Evolutionary conservation across 2,329 filamentous ascomycete species (phyloP).

Genomic region (Diaporthe australafricana): DNA sequence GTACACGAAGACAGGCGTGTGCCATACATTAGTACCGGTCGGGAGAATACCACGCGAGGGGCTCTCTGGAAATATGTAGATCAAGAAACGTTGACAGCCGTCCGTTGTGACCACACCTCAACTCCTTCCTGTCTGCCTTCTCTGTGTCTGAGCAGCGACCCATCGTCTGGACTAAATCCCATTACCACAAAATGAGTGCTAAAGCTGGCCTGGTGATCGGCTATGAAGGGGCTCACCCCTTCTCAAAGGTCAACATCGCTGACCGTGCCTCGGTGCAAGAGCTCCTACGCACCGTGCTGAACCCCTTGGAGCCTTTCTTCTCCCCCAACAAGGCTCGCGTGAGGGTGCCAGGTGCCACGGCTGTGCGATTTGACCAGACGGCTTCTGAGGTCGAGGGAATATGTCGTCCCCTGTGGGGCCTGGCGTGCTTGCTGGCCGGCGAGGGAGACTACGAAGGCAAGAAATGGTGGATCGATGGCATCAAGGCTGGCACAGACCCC

Average conservation of each 20-base stretch:
- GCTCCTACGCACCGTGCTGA: conserved; percentile 72
- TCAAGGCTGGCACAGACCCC: conserved; percentile 78
- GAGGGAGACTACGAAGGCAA: conserved; percentile 73
- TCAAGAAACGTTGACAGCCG: background rate
- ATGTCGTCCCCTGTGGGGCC: conserved; percentile 80
- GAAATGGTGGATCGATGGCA: conserved; percentile 75
- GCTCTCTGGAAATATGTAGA: background rate
- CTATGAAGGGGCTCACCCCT: conserved; percentile 66
- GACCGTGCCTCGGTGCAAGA: conserved; percentile 69
- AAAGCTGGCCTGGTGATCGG: conserved; percentile 57
- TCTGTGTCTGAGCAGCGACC: background rate
- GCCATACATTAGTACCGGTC: conserved; percentile 4
- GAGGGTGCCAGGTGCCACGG: conserved; percentile 75
- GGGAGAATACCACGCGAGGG: conserved; percentile 35
- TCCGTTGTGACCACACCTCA: background rate
- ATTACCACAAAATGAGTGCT: conserved; percentile 21
- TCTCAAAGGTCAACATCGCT: conserved; percentile 62
- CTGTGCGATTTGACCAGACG: conserved; percentile 81
- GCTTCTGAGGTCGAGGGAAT: conserved; percentile 83
- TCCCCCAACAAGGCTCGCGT: conserved; percentile 74
- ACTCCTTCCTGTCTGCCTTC: background rate
- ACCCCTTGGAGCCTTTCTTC: conserved; percentile 78
- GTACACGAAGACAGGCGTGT: background rate
- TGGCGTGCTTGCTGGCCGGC: conserved; percentile 77
- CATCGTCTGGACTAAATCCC: background rate